A percentile compares a stretch with the other conserved stretches of the same genome.
Conservation (phyloP, 164 flowering plant genomes). For the Paratinospora sagittata region DNA sequence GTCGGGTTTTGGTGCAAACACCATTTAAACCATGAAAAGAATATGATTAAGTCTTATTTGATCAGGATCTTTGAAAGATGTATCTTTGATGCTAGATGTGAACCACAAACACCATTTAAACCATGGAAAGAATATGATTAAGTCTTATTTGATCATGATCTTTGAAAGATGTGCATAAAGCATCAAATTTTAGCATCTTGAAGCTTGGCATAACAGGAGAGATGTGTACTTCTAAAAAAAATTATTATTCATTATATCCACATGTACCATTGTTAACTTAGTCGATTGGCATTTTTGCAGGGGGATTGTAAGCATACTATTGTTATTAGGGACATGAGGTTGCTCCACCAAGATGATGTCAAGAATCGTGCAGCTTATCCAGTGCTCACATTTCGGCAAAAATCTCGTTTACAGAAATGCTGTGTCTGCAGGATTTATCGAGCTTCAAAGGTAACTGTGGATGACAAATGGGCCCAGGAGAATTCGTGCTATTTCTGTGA, state of each 20-base stretch:
- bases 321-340: slow-evolving; percentile 87
- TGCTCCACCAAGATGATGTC: slow-evolving; percentile 75
- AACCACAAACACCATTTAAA: no score
- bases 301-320: slow-evolving; percentile 73
- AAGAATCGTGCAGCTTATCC: slow-evolving; percentile 72
- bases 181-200: no score
- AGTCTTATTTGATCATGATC: no score
- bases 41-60: no score
- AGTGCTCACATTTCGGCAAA: slow-evolving; percentile 37
- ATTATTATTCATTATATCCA: background rate
- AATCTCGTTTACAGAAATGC: slow-evolving; percentile 47
- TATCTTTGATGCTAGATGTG: no score
- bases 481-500: slow-evolving; percentile 86
- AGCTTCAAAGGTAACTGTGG: slow-evolving; percentile 63
- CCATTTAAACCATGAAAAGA: no score
- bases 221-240: background rate
- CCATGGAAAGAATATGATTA: no score
- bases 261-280: background rate
- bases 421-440: slow-evolving; percentile 51
- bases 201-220: no score
- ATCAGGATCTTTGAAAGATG: no score
- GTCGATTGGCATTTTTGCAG: slow-evolving; percentile 22
- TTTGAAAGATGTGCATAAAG: no score
- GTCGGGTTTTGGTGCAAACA: no score
- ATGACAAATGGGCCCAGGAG: slow-evolving; percentile 71